A percentile compares a stretch with the other conserved stretches of the same genome.
Conservation (phyloP, 768 basidiomycete genomes). For the Boletus eberwhitei region DNA sequence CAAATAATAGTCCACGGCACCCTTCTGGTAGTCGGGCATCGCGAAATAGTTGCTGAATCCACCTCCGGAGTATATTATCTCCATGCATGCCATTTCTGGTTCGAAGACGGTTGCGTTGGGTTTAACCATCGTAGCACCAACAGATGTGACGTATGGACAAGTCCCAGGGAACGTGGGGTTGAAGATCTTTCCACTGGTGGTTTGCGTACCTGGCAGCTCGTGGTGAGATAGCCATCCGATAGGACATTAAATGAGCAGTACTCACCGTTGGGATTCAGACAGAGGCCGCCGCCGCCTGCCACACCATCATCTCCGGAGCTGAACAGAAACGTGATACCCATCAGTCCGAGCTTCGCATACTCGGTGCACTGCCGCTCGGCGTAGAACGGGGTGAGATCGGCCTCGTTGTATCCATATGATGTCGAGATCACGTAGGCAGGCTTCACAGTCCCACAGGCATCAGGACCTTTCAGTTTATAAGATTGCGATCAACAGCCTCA, state of each 20-base stretch:
- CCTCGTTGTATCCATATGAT: slow-evolving; percentile 41
- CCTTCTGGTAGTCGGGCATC: slow-evolving; percentile 39
- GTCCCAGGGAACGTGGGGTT: slow-evolving; percentile 50
- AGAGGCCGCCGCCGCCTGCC: slow-evolving; percentile 26
- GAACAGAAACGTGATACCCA: slow-evolving; percentile 36
- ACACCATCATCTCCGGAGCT: slow-evolving; percentile 34
- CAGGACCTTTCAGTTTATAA: slow-evolving; percentile 11
- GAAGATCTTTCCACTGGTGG: slow-evolving; percentile 47
- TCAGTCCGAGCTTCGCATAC: slow-evolving; percentile 43
- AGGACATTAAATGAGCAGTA: not conserved
- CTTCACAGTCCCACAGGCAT: slow-evolving; percentile 36
- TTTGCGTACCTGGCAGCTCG: slow-evolving; percentile 24
- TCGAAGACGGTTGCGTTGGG: slow-evolving; percentile 30
- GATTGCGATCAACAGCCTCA: not conserved
- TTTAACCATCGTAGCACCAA: slow-evolving; percentile 47
- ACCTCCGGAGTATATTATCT: slow-evolving; percentile 43
- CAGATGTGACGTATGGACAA: slow-evolving; percentile 50
- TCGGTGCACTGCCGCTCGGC: slow-evolving; percentile 42
- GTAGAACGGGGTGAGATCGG: slow-evolving; percentile 34
- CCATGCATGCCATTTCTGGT: slow-evolving; percentile 51
- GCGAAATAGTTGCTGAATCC: slow-evolving; percentile 43
- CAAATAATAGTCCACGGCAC: slow-evolving; percentile 31
- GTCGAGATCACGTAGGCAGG: slow-evolving; percentile 43
- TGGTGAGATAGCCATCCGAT: not conserved
- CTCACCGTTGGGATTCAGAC: slow-evolving; percentile 30